Evolutionary conservation across 352 stramenopile species (phyloP).

Genomic region (Phytopythium litorale): DNA sequence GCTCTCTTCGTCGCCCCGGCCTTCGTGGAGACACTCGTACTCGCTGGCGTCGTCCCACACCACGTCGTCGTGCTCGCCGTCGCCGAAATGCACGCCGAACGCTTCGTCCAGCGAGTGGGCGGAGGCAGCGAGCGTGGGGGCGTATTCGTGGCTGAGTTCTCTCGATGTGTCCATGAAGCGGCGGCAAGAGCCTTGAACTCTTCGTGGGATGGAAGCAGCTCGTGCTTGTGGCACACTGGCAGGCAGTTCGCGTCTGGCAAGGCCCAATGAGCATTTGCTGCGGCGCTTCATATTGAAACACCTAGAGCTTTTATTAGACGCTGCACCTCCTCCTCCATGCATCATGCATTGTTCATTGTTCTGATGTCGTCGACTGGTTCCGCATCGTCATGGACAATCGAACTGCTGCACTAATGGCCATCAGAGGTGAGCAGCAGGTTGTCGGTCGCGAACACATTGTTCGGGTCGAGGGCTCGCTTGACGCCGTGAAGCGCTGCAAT

Average conservation of each 20-base stretch:
- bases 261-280: too few relatives aligned
- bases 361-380: background rate
- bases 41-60: slow-evolving; percentile 7
- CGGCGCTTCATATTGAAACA: background rate
- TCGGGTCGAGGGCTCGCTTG: slow-evolving; percentile 88
- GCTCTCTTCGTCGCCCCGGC: background rate
- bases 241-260: too few relatives aligned
- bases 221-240: too few relatives aligned
- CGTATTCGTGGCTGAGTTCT: background rate
- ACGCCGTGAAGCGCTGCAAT: slow-evolving; percentile 70
- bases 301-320: background rate
- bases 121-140: too few relatives aligned
- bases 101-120: background rate
- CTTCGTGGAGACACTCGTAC: slow-evolving; percentile 3
- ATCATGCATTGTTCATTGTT: too few relatives aligned
- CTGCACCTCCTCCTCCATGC: background rate
- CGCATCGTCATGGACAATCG: background rate
- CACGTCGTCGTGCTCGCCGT: slow-evolving; percentile 6
- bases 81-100: background rate
- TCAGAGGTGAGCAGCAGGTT: slow-evolving; percentile 47
- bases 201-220: background rate
- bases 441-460: slow-evolving; percentile 89
- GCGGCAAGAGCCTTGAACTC: background rate
- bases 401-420: background rate
- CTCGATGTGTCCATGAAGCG: background rate